A percentile compares a stretch with the other conserved stretches of the same genome.
Evolutionary conservation across 129 eudicot species (phyloP).

Genomic region (Lonicera japonica): DNA sequence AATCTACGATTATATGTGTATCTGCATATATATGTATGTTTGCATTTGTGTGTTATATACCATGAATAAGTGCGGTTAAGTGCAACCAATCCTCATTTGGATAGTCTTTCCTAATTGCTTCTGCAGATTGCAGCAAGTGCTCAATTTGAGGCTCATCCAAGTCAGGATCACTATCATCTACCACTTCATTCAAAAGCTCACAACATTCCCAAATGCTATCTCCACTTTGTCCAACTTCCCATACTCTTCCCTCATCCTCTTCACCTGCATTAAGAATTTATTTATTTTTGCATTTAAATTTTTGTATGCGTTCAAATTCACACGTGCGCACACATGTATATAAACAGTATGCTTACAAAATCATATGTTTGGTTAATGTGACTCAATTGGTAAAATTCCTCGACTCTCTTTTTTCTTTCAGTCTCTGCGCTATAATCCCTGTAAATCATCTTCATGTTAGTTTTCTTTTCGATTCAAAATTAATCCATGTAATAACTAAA

Average conservation of each 20-base stretch:
- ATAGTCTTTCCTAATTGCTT: conserved; percentile 81
- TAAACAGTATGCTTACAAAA: conserved; percentile 39
- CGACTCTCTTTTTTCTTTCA: conserved; percentile 59
- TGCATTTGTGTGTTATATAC: conserved; percentile 28
- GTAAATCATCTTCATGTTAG: not conserved
- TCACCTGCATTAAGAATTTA: conserved; percentile 48
- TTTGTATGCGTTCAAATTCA: too few relatives aligned
- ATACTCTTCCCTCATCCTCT: conserved; percentile 71
- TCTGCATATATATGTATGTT: too few relatives aligned
- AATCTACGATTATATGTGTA: too few relatives aligned
- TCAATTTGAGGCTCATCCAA: conserved; percentile 91
- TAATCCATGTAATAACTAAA: too few relatives aligned
- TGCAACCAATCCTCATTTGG: conserved; percentile 95
- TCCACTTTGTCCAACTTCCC: conserved; percentile 56
- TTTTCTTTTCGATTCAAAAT: too few relatives aligned
- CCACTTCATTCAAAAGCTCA: conserved; percentile 72
- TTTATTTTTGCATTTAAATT: too few relatives aligned
- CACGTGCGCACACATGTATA: too few relatives aligned
- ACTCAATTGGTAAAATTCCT: conserved; percentile 60
- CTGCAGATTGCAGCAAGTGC: conserved; percentile 86
- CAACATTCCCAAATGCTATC: conserved; percentile 98
- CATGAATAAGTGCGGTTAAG: conserved; percentile 86
- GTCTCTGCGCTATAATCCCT: conserved; percentile 70
- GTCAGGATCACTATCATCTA: conserved; percentile 92
- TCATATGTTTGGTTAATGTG: conserved; percentile 83